Evolutionary conservation across 192 early-diverging fungal genomes (phyloP), one percentile per base, ranked within the genome.

Genomic region (Lobosporangium transversale): DNA sequence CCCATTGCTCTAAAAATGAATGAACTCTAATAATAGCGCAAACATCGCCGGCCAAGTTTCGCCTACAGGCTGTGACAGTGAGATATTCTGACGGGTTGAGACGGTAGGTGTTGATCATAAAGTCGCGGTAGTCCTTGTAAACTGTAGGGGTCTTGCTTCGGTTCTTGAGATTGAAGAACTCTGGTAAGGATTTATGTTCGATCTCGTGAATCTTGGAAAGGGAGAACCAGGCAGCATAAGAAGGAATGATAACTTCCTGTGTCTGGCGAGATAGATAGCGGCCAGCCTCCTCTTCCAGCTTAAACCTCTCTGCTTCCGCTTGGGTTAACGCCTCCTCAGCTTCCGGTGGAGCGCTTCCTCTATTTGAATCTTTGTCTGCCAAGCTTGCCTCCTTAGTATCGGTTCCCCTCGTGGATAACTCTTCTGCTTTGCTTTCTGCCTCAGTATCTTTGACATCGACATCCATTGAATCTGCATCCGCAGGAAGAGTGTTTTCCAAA

Each of bases 1-100:
- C 98, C 98, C 98, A 99, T 78, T 99, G 97, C 80, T 99, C 97
- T 53, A 99, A 84, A 61, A 99, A 97, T 2, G 97, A 94, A 82
- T 99, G 98, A 2, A 99, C 95, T n/a, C 98, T 85, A 78, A 98
- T 96, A 62, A 99, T 98, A 3, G 97, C 94, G 70, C 98, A 97
- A 4, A 99, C 98, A 85, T 99, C 98, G 20, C 98, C 98, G 0
- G 96, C 95, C 70, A 99, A 83, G 78, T 98, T 98, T 40, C 98
- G 85, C 61, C 97, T 83, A 81, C 96, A 98, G 2, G 98, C 98
- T 2, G 98, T 99, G 17, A 99, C 95, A 8, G 98, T 98, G 43
- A 99, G 81, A 78, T 99, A 99, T 66, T 99, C 97, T 12, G 84
- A 79, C 1, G 98, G 97, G 70, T 96, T 97, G 47, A 98, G 85